Conservation (phyloP, 225 moss, liverwort and hornwort species). For the Pseudisothecium myosuroides region DNA sequence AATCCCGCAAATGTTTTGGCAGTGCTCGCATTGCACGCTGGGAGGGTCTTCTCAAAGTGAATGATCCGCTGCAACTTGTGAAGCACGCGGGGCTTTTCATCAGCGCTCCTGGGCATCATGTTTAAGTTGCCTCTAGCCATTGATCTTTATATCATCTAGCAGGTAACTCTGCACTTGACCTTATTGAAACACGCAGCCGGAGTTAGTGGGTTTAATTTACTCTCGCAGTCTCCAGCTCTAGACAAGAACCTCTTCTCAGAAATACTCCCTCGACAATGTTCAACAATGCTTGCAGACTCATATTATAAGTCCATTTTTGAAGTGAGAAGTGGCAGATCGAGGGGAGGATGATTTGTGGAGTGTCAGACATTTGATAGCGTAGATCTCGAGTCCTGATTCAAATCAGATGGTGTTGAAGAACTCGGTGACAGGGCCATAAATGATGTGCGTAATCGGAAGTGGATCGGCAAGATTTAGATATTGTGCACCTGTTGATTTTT, state of each 20-base stretch:
- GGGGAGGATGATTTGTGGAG: no score
- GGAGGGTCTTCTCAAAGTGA: neutral
- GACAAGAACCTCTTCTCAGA: neutral
- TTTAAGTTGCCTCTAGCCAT: neutral
- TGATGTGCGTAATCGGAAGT: no score
- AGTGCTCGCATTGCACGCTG: neutral
- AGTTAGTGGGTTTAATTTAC: neutral
- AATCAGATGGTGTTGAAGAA: no score
- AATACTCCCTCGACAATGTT: neutral
- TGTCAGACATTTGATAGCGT: no score
- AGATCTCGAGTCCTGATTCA: no score
- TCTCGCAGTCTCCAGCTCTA: neutral
- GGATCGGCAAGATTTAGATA: no score
- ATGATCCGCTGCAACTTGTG: neutral
- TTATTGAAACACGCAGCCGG: no score
- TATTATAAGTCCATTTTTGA: no score
- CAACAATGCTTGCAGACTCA: neutral
- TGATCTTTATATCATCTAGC: neutral
- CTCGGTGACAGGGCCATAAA: no score
- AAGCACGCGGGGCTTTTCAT: neutral
- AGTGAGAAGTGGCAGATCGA: no score
- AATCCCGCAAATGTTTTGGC: fast-evolving
- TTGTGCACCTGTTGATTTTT: no score
- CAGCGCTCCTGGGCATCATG: neutral
- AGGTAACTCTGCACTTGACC: neutral